These are phyloP conservation scores for Phragmites australis DNA, from an alignment of 176 grass and related monocot species.

Conservation along the genomic window DNA sequence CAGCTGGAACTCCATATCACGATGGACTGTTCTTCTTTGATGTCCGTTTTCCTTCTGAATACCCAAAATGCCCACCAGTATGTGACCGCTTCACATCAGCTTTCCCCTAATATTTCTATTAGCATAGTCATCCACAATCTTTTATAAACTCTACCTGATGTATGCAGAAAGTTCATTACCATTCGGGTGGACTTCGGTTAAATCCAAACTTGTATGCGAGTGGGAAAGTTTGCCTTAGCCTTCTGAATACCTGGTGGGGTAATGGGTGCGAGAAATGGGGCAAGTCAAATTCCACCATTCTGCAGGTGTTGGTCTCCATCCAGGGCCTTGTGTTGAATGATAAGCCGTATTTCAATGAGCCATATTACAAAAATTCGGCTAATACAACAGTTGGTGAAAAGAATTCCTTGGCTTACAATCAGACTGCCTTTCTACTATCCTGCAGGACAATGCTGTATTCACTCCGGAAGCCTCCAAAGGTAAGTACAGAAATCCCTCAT, in stretches of 20 bases:
- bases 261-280: slow-evolving; percentile 69
- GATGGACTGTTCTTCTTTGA: slow-evolving; percentile 79
- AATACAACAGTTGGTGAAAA: slow-evolving; percentile 58
- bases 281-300: slow-evolving; percentile 66
- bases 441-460: slow-evolving; percentile 75
- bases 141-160: background rate
- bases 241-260: slow-evolving; percentile 82
- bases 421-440: slow-evolving; percentile 54
- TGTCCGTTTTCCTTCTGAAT: slow-evolving; percentile 58
- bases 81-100: background rate
- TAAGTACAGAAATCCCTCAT: slow-evolving; percentile 25
- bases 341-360: slow-evolving; percentile 80
- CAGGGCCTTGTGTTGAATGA: slow-evolving; percentile 76
- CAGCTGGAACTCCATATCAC: slow-evolving; percentile 81
- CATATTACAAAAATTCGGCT: slow-evolving; percentile 38
- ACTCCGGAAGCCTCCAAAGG: slow-evolving; percentile 60
- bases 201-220: slow-evolving; percentile 75
- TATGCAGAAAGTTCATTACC: slow-evolving; percentile 70
- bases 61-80: slow-evolving; percentile 62
- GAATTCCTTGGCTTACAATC: slow-evolving; percentile 68
- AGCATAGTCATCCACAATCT: background rate
- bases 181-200: slow-evolving; percentile 70
- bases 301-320: slow-evolving; percentile 77
- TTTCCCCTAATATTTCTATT: slow-evolving; percentile 24
- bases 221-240: slow-evolving; percentile 81